These are phyloP conservation scores for Yamadazyma jaroonii DNA, from an alignment of 1,139 yeast genomes.

Conservation along the genomic window DNA sequence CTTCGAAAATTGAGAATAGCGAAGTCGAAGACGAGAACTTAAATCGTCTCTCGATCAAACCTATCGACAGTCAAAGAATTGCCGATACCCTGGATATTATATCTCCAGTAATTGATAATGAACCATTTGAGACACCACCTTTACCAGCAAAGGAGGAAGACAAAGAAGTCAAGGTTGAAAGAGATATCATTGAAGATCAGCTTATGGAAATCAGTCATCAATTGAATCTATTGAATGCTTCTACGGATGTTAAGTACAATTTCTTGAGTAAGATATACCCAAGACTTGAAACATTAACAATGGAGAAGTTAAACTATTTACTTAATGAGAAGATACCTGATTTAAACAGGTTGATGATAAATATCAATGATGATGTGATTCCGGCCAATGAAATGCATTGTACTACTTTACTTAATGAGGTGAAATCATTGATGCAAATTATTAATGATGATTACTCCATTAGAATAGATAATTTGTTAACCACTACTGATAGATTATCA, in stretches of 20 bases:
- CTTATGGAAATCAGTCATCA: slow-evolving; percentile 6
- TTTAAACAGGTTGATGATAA: slow-evolving; percentile 23
- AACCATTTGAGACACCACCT: background rate
- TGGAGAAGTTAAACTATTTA: slow-evolving; percentile 20
- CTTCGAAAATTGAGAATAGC: background rate
- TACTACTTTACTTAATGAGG: slow-evolving; percentile 32
- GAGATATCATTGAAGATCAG: slow-evolving; percentile 7
- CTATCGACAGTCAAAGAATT: slow-evolving; percentile 10
- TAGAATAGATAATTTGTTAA: slow-evolving; percentile 63
- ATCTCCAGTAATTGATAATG: background rate
- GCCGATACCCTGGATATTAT: slow-evolving; percentile 4
- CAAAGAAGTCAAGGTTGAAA: background rate
- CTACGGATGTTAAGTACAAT: slow-evolving; percentile 21
- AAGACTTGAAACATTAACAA: slow-evolving; percentile 18
- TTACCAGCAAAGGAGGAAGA: background rate
- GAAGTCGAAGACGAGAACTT: slow-evolving; percentile 8
- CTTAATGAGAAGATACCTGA: slow-evolving; percentile 22
- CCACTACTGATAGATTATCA: slow-evolving; percentile 70
- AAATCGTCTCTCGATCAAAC: slow-evolving; percentile 11
- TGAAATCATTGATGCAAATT: slow-evolving; percentile 35
- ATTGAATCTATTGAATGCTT: slow-evolving; percentile 16
- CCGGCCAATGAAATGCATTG: slow-evolving; percentile 37
- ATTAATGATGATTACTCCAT: slow-evolving; percentile 45
- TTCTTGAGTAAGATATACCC: slow-evolving; percentile 32
- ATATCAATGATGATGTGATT: slow-evolving; percentile 33